Conservation (phyloP, 1,284 basidiomycete genomes). For the Apiotrichum sp. region DNA sequence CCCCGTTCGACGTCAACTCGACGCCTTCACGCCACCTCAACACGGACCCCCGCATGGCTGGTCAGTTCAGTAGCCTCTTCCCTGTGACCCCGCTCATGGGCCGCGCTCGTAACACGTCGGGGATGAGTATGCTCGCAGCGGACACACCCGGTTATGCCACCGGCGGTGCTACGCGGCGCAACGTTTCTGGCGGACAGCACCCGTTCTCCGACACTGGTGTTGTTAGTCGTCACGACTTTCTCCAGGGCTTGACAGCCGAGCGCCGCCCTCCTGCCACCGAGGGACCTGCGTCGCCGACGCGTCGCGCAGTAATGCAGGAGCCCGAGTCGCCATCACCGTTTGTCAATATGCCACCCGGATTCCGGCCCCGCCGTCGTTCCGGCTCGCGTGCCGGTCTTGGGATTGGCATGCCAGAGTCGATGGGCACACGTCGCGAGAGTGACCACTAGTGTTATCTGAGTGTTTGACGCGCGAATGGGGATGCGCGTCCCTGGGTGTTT, state of each 20-base stretch:
- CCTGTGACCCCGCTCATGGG: slow-evolving; percentile 38
- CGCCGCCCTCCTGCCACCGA: slow-evolving; percentile 6
- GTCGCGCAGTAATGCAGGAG: slow-evolving; percentile 24
- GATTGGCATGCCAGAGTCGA: slow-evolving; percentile 16
- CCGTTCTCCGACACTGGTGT: slow-evolving; percentile 20
- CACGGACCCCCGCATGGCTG: slow-evolving; percentile 21
- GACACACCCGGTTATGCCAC: slow-evolving; percentile 15
- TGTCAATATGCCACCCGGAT: slow-evolving; percentile 18
- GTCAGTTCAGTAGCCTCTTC: slow-evolving; percentile 38
- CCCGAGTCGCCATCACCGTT: slow-evolving; percentile 30
- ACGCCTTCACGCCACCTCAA: slow-evolving; percentile 43
- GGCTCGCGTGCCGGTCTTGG: slow-evolving; percentile 28
- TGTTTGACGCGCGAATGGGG: no score
- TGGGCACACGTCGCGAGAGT: slow-evolving; percentile 1
- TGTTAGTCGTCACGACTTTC: slow-evolving; percentile 33
- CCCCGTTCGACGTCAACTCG: slow-evolving; percentile 41
- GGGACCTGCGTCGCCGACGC: slow-evolving; percentile 13
- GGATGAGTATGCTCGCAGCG: slow-evolving; percentile 22
- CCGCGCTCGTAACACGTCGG: slow-evolving; percentile 27
- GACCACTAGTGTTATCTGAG: no score
- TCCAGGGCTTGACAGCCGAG: slow-evolving; percentile 18
- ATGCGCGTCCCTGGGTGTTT: no score
- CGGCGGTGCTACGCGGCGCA: slow-evolving; percentile 18
- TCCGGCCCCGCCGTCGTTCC: no score
- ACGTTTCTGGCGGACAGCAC: slow-evolving; percentile 13